Evolutionary conservation across 2,329 filamentous ascomycete species (phyloP), one percentile per base, ranked within the genome.

Genomic region (Alternaria angustiovoidea): DNA sequence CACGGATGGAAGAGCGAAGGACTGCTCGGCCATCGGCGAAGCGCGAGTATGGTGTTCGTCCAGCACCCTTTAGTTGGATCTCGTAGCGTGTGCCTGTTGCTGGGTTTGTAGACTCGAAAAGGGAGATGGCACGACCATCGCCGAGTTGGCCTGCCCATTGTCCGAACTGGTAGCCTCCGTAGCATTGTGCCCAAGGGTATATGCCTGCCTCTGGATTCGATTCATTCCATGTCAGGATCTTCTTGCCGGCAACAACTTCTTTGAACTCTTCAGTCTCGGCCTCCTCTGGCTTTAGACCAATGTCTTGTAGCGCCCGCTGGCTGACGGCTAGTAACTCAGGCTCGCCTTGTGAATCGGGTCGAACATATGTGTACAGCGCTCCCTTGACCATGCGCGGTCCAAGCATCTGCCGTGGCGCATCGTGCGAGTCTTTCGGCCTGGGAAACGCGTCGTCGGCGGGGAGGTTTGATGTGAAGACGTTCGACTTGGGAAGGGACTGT

Each of bases 111-210:
- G 89, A 87, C 79, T 99, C 95, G 72, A 98, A 98, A 1, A 99
- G 84, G 36, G 92, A 96, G 68, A 99, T 98, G 30, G 94, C 95
- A 56, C 95, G 87, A 38, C 95, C 95, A 75, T 99, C 95, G 42
- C 95, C 95, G 1, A 99, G 87, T 78, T 99, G 95, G 6, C 95
- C 94, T 4, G 95, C 95, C 94, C 94, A 99, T 67, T 91, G 88
- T 6, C 95, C 95, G 59, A 81, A 80, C 51, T 80, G 79, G 69
- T 85, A 82, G 57, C 94, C 94, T 58, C 95, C 95, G 77, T 99
- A 99, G 81, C 95, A 98, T 80, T 99, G 95, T 32, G 95, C 94
- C 95, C 95, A 99, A 0, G 95, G 94, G 76, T 99, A 99, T 43
- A 95, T 88, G 20, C 91, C 75, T n/a, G 66, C 62, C 26, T 73